Conservation (phyloP, 345 rosid genomes). For the Lumnitzera littorea region DNA sequence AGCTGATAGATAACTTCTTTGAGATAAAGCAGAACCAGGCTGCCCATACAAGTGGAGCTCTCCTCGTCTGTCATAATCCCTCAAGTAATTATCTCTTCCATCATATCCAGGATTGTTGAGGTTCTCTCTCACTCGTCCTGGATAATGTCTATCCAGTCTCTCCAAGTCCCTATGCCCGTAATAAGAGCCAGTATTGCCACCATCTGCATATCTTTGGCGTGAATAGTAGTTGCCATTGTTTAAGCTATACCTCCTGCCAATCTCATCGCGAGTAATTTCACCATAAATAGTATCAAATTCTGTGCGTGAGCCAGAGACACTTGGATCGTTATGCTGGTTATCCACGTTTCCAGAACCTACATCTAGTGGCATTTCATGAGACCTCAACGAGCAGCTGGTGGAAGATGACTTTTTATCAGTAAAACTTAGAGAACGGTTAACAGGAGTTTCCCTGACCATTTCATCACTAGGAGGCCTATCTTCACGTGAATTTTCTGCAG, state of each 20-base stretch:
- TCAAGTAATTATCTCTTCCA: slow-evolving; percentile 3
- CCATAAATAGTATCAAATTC: slow-evolving; percentile 16
- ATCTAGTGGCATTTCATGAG: too few species aligned
- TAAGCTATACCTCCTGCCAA: slow-evolving; percentile 20
- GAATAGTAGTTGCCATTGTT: slow-evolving; percentile 12
- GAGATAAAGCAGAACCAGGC: slow-evolving; percentile 13
- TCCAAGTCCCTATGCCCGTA: slow-evolving; percentile 14
- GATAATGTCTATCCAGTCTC: slow-evolving; percentile 8
- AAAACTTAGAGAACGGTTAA: too few species aligned
- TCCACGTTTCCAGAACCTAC: too few species aligned
- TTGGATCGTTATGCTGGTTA: too few species aligned
- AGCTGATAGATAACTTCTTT: slow-evolving; percentile 22
- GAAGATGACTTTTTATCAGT: too few species aligned
- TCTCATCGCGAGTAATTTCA: slow-evolving; percentile 23
- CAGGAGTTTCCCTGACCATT: background rate
- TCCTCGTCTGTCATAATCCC: slow-evolving; percentile 17
- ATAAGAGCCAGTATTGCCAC: slow-evolving; percentile 7
- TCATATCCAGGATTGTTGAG: slow-evolving; percentile 17
- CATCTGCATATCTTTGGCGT: slow-evolving; percentile 15
- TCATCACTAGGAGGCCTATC: slow-evolving; percentile 13
- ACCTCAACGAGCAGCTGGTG: too few species aligned
- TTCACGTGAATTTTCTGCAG: slow-evolving; percentile 20
- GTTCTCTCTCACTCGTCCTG: slow-evolving; percentile 13
- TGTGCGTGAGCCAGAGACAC: slow-evolving; percentile 13
- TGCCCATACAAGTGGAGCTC: slow-evolving; percentile 27